These are phyloP conservation scores for Cadophora sp. DNA, from an alignment of 2,329 filamentous ascomycete genomes.

Conservation along the genomic window DNA sequence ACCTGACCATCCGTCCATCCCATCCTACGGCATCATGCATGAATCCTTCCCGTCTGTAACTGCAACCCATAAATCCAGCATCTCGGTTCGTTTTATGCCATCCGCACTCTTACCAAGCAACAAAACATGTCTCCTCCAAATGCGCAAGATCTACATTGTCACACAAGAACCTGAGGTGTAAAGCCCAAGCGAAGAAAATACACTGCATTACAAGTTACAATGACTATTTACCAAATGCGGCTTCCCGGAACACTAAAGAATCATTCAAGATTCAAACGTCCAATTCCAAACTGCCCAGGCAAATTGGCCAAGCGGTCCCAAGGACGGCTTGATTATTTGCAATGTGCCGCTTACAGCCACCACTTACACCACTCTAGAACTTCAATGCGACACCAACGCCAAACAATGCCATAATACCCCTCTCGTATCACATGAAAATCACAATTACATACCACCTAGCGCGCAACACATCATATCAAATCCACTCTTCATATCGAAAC, in stretches of 20 bases:
- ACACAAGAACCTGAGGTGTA: too few species aligned
- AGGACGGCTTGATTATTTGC: neutral
- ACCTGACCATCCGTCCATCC: neutral
- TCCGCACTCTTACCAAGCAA: too few species aligned
- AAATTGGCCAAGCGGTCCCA: neutral
- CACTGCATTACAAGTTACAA: too few species aligned
- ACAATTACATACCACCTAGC: too few species aligned
- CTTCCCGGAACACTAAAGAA: too few species aligned
- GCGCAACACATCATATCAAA: too few species aligned
- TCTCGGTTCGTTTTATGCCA: neutral
- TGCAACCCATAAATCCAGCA: neutral
- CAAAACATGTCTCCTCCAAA: too few species aligned
- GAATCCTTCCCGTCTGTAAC: neutral
- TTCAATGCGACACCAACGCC: neutral
- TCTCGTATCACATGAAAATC: neutral
- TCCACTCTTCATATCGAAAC: too few species aligned
- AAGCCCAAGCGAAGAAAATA: too few species aligned
- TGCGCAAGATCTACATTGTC: too few species aligned
- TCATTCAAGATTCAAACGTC: neutral
- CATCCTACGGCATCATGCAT: neutral
- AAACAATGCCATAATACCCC: slow-evolving; percentile 5
- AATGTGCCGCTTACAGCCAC: too few species aligned
- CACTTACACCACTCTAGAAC: neutral
- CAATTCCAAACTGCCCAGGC: neutral
- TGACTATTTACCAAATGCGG: too few species aligned